Evolutionary conservation across 164 flowering plant species (phyloP).

Genomic region (Nymphaea thermarum): DNA sequence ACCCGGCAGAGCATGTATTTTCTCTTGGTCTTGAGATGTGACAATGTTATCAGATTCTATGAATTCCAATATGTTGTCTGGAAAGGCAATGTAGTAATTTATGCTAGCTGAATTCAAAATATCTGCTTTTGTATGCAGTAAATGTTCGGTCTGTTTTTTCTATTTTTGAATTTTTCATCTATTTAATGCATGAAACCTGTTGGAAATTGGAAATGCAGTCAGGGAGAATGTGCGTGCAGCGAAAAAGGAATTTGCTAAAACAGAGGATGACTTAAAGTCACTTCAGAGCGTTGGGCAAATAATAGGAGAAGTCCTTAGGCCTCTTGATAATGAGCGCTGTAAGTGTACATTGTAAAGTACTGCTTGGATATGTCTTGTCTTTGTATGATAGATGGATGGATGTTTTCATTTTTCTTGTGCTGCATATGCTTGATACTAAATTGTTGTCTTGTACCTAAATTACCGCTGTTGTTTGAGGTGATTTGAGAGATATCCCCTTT

Average conservation of each 20-base stretch:
- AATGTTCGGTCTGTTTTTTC: neutral
- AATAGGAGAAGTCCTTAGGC: slow-evolving; percentile 89
- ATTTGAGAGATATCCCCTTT: too few species aligned
- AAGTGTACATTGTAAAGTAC: slow-evolving; percentile 12
- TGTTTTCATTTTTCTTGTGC: too few species aligned
- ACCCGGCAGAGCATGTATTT: too few species aligned
- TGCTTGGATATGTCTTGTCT: neutral
- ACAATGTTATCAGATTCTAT: too few species aligned
- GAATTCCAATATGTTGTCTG: too few species aligned
- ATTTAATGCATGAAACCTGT: too few species aligned
- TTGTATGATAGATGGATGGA: neutral
- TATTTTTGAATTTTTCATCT: neutral
- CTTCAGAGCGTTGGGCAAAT: slow-evolving; percentile 95
- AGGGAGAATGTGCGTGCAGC: slow-evolving; percentile 55
- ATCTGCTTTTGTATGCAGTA: neutral
- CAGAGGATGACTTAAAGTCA: slow-evolving; percentile 93
- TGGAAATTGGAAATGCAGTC: slow-evolving; percentile 37
- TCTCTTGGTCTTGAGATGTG: too few species aligned
- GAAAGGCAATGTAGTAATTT: neutral
- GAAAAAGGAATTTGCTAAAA: slow-evolving; percentile 73
- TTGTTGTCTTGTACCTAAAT: too few species aligned
- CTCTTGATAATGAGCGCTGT: slow-evolving; percentile 93
- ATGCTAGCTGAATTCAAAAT: neutral
- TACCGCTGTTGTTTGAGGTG: too few species aligned
- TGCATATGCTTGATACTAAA: too few species aligned